Percentiles rank a stretch among this genome's conserved stretches.
Evolutionary conservation across 2,329 filamentous ascomycete genomes (phyloP).

Genomic region (Xylaria sp.): DNA sequence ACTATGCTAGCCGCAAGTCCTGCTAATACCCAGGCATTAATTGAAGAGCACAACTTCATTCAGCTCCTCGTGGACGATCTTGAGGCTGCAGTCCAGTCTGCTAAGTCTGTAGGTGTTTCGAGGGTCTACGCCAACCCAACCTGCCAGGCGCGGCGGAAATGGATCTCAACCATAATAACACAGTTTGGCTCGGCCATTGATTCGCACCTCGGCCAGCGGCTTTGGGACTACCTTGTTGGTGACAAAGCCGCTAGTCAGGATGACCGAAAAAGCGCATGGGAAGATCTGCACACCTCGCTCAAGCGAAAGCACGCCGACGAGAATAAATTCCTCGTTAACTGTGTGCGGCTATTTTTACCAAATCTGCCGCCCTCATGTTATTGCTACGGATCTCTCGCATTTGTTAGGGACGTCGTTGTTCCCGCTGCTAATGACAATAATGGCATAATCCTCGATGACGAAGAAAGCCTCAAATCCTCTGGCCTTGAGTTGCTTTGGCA

Average conservation of each 20-base stretch:
- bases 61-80: conserved; percentile 73
- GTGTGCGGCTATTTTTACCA: conserved; percentile 68
- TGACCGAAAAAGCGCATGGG: conserved; percentile 76
- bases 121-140: conserved; percentile 60
- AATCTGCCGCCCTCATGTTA: conserved; percentile 67
- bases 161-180: conserved; percentile 68
- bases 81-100: conserved; percentile 62
- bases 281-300: conserved; percentile 65
- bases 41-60: conserved; percentile 70
- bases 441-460: conserved; percentile 63
- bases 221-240: conserved; percentile 82
- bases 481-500: conserved; percentile 83
- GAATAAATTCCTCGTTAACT: conserved; percentile 67
- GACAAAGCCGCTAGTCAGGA: conserved; percentile 66
- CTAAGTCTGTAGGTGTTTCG: conserved; percentile 56
- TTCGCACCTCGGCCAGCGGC: conserved; percentile 66
- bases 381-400: conserved; percentile 70
- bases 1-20: conserved; percentile 60
- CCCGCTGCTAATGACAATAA: conserved; percentile 58
- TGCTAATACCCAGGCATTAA: conserved; percentile 67
- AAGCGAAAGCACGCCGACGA: conserved; percentile 57
- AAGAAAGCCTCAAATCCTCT: conserved; percentile 62
- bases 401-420: conserved; percentile 66
- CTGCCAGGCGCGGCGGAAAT: conserved; percentile 67
- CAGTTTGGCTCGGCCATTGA: conserved; percentile 71